Evolutionary conservation across 106 monocot species (phyloP).

Genomic region (Gastrodia elata): DNA sequence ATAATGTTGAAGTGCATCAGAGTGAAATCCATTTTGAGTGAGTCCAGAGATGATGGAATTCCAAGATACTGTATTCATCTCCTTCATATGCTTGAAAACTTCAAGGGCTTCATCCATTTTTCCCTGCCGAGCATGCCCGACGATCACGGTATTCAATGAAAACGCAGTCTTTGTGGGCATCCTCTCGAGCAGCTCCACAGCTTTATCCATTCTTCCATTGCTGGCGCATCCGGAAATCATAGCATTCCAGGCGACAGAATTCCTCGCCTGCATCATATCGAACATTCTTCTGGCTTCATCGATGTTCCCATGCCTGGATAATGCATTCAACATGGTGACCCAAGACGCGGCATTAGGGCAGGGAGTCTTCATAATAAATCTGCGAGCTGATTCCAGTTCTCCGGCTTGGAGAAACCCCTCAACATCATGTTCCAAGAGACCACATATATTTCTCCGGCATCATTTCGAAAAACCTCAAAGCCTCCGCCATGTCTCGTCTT

Average conservation of each 20-base stretch:
- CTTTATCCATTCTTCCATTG: conserved; percentile 31
- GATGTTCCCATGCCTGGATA: conserved; percentile 24
- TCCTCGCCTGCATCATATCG: conserved; percentile 50
- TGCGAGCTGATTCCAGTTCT: conserved; percentile 27
- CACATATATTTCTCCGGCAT: conserved; percentile 34
- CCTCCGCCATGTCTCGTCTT: conserved; percentile 26
- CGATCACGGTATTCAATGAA: conserved; percentile 32
- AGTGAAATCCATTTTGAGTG: conserved; percentile 19
- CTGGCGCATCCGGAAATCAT: conserved; percentile 46
- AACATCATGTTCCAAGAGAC: conserved; percentile 61
- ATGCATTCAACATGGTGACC: conserved; percentile 53
- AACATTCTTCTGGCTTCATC: conserved; percentile 39
- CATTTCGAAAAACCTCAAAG: conserved; percentile 32
- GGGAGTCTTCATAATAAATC: conserved; percentile 27
- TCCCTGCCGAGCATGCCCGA: conserved; percentile 26
- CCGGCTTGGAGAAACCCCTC: conserved; percentile 34
- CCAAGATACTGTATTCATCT: conserved; percentile 23
- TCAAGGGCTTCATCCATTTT: conserved; percentile 18
- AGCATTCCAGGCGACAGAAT: conserved; percentile 46
- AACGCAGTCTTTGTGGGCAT: conserved; percentile 33
- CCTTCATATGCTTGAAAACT: conserved; percentile 25
- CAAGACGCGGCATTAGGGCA: conserved; percentile 39
- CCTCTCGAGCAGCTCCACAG: conserved; percentile 12
- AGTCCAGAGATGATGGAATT: conserved; percentile 32
- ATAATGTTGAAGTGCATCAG: conserved; percentile 30